Evolutionary conservation across 169 alveolate genomes (phyloP).

Genomic region (Plasmodium ovale): DNA sequence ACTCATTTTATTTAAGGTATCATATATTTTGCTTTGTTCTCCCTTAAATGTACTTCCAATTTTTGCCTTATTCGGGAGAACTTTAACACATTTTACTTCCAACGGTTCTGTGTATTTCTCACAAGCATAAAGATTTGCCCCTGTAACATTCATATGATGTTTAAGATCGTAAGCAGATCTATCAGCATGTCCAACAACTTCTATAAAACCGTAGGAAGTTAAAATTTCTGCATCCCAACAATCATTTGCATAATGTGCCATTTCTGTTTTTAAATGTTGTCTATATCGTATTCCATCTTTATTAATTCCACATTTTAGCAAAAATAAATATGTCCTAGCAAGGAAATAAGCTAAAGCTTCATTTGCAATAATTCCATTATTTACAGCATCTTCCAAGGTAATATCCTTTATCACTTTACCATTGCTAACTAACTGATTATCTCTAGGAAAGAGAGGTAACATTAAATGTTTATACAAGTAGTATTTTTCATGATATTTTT

Average conservation of each 20-base stretch:
- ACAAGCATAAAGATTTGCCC: constrained; percentile 92
- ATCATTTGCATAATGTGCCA: constrained; percentile 99
- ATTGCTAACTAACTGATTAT: constrained; percentile 84
- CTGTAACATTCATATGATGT: constrained; percentile 93
- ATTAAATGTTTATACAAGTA: constrained; percentile 84
- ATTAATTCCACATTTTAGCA: constrained; percentile 92
- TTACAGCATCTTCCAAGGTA: constrained; percentile 94
- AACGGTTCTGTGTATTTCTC: constrained; percentile 92
- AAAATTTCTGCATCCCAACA: constrained; percentile 99
- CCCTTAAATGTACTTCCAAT: constrained; percentile 91
- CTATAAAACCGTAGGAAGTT: constrained; percentile 98
- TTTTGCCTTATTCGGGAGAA: constrained; percentile 89
- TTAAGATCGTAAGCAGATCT: constrained; percentile 95
- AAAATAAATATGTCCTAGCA: constrained; percentile 95
- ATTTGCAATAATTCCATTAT: constrained; percentile 89
- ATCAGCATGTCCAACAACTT: constrained; percentile 98
- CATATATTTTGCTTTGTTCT: constrained; percentile 83
- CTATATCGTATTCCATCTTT: constrained; percentile 95
- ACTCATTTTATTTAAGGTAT: constrained; percentile 65
- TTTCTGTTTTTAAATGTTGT: constrained; percentile 96
- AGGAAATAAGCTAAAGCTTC: constrained; percentile 98
- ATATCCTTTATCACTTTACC: constrained; percentile 75
- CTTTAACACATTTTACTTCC: constrained; percentile 85
- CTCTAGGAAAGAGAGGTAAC: constrained; percentile 93
- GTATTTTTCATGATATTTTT: constrained; percentile 93